phyloP scores from a whole-genome alignment of 2,329 filamentous ascomycete genomes.

The Colletotrichum orbiculare region DNA sequence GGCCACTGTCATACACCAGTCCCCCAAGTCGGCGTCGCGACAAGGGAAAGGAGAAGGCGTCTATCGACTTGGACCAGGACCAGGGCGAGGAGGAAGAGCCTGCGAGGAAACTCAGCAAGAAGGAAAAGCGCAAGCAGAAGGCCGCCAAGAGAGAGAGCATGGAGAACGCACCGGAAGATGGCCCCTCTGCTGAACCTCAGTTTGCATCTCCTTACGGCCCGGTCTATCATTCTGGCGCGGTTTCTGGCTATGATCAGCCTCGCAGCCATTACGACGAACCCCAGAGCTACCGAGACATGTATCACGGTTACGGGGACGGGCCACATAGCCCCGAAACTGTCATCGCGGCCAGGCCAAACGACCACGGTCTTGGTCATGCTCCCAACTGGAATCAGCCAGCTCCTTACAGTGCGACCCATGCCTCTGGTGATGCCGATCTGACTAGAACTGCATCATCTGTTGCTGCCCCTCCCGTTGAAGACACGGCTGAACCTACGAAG shows the following conservation, averaged over 20 bases:
- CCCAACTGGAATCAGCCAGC: slow-evolving; percentile 19
- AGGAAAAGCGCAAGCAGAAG: slow-evolving; percentile 61
- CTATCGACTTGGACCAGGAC: slow-evolving; percentile 17
- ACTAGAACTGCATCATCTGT: slow-evolving; percentile 5
- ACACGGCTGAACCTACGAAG: slow-evolving; percentile 40
- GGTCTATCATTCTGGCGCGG: neutral
- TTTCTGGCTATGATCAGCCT: slow-evolving; percentile 8
- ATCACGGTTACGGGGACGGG: slow-evolving; percentile 11
- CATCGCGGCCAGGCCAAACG: slow-evolving; percentile 17
- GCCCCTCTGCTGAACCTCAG: neutral
- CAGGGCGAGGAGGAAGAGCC: slow-evolving; percentile 38
- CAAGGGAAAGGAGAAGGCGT: slow-evolving; percentile 40
- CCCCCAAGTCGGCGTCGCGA: slow-evolving; percentile 38
- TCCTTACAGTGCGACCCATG: neutral
- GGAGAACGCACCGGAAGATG: slow-evolving; percentile 21
- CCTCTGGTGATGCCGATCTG: slow-evolving; percentile 3
- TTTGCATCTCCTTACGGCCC: neutral
- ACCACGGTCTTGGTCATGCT: slow-evolving; percentile 13
- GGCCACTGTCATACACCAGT: slow-evolving; percentile 43
- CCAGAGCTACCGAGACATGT: slow-evolving; percentile 5
- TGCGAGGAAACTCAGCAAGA: slow-evolving; percentile 54
- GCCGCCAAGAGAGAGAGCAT: slow-evolving; percentile 50
- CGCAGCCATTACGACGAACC: slow-evolving; percentile 12
- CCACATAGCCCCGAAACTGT: slow-evolving; percentile 30
- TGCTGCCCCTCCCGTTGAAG: slow-evolving; percentile 24